Evolutionary conservation across 345 rosid species (phyloP), one percentile per base, ranked within the genome.

Genomic region (Geranium rotundifolium): DNA sequence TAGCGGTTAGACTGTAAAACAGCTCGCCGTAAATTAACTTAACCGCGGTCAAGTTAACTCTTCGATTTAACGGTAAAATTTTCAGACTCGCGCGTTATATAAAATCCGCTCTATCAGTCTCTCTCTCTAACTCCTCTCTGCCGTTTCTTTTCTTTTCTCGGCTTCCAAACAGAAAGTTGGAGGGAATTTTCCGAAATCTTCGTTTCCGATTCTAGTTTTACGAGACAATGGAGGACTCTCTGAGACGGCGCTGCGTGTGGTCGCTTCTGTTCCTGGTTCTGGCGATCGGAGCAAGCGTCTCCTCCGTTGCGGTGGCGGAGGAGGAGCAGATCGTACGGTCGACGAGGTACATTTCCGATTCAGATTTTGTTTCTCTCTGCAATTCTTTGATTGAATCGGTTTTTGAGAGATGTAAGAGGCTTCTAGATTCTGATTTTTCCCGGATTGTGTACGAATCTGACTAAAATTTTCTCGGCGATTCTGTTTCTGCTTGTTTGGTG

Each of bases 171-270:
- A 46, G 52, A 46, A 46, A 46, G 3, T 46, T 9, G 16, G 52
- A 46, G 52, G 16, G 3, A 46, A 46, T 46, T 46, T 46, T 14
- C 52, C 8, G 52, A 1, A 2, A 46, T 46, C 10, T 46, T 46
- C 52, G 15, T 46, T 46, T 34, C 12, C 52, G 16, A 14, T 14
- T 46, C 16, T 10, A 14, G 3, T 14, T 10, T 46, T 14, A 2
- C 52, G 52, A 68, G 52, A 57, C 65, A 75, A 90, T 88, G 97
- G 81, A 65, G 74, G 75, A 65, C 69, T 79, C 79, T 60, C 72
- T 54, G 41, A 70, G 79, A 63, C 30, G 67, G 70, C 58, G 75
- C 67, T 67, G 63, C 64, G 70, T 73, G 59, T 65, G 63, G 56
- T 70, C 83, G 68, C 68, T 80, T 67, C 73, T 79, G 60, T 29